phyloP scores from a whole-genome alignment of 164 flowering plant genomes.

The Annona cherimola region DNA sequence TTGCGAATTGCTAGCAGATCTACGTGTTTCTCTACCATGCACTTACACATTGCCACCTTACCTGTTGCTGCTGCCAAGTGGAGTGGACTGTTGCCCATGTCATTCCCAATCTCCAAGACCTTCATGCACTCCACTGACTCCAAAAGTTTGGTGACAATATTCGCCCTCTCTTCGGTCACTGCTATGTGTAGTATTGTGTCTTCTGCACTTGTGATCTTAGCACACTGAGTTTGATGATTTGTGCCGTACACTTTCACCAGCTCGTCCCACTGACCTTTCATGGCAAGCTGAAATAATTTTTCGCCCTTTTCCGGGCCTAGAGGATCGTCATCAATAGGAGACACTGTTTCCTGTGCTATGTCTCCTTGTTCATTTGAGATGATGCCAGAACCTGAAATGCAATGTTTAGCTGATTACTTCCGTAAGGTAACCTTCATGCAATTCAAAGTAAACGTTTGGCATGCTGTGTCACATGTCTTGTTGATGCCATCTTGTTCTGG shows the following conservation, averaged over 20 bases:
- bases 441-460: no score
- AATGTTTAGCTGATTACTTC: background rate
- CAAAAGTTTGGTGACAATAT: conserved; percentile 8
- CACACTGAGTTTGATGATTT: background rate
- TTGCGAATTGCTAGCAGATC: conserved; percentile 4
- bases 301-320: background rate
- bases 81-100: conserved; percentile 17
- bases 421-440: background rate
- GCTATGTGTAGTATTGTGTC: background rate
- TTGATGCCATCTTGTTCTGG: no score
- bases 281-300: background rate
- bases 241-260: background rate
- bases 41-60: conserved; percentile 8
- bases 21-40: conserved; percentile 1
- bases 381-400: background rate
- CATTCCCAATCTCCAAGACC: conserved; percentile 5
- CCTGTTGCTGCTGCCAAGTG: conserved; percentile 23
- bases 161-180: background rate
- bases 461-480: no score
- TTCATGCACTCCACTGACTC: background rate
- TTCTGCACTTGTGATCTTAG: background rate
- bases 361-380: no score
- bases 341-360: background rate
- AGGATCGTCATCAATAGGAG: background rate
- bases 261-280: background rate